phyloP scores from a whole-genome alignment of 257 asterid species.

The Ligustrum vulgare region DNA sequence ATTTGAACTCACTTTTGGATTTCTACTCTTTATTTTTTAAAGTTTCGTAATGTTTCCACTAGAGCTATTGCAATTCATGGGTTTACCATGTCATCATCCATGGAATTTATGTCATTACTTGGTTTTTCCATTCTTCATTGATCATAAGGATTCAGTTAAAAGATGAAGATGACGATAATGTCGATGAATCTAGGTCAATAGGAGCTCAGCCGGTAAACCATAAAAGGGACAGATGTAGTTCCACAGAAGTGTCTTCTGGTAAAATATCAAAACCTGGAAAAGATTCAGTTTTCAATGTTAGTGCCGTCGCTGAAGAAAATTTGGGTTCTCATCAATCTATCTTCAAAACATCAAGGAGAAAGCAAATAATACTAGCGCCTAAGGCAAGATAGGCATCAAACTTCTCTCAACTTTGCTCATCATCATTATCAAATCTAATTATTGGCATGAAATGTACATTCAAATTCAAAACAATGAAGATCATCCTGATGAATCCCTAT shows the following conservation, averaged over 20 bases:
- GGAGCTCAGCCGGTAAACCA: conserved; percentile 43
- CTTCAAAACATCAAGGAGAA: conserved; percentile 51
- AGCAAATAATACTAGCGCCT: conserved; percentile 43
- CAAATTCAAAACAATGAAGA: conserved; percentile 56
- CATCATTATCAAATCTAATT: conserved; percentile 18
- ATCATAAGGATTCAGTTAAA: conserved; percentile 25
- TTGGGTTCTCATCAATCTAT: too few species aligned
- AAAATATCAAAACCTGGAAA: conserved; percentile 57
- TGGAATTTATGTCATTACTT: too few species aligned
- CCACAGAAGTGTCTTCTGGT: conserved; percentile 44
- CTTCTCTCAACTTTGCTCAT: conserved; percentile 20
- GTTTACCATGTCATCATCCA: neutral
- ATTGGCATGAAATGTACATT: conserved; percentile 32
- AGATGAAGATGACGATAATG: conserved; percentile 52
- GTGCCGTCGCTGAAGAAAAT: conserved; percentile 46
- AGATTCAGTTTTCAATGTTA: conserved; percentile 37
- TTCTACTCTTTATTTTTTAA: neutral
- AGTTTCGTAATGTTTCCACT: neutral
- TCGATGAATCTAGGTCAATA: conserved; percentile 54
- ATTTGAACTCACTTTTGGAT: conserved; percentile 12
- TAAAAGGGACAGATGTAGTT: conserved; percentile 48
- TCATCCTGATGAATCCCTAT: conserved; percentile 52
- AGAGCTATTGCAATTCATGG: conserved; percentile 4
- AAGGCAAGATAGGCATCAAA: conserved; percentile 41
- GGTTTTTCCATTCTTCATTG: conserved; percentile 8